A percentile compares a stretch with the other conserved stretches of the same genome.
Evolutionary conservation across 2,329 filamentous ascomycete species (phyloP).

Genomic region (Alternaria sp.): DNA sequence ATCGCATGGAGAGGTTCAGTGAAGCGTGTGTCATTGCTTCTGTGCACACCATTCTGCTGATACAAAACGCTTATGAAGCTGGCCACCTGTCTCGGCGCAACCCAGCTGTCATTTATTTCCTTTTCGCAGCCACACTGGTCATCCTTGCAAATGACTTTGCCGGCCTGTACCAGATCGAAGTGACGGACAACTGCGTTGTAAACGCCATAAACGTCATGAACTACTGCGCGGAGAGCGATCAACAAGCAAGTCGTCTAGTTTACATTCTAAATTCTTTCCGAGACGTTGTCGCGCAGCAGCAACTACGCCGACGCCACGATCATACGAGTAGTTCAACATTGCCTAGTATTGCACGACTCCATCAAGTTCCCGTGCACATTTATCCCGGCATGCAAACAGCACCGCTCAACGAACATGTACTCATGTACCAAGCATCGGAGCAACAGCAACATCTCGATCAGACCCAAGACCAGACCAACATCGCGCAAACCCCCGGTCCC

Average conservation of each 20-base stretch:
- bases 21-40: constrained; percentile 56
- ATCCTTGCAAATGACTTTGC: constrained; percentile 54
- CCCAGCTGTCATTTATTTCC: constrained; percentile 54
- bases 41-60: constrained; percentile 52
- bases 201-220: constrained; percentile 53
- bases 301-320: constrained; percentile 38
- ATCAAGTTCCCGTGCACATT: constrained; percentile 49
- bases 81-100: constrained; percentile 53
- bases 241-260: constrained; percentile 51
- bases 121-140: constrained; percentile 53
- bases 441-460: constrained; percentile 3
- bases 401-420: constrained; percentile 30
- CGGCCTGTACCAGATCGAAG: constrained; percentile 45
- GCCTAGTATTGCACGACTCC: constrained; percentile 46
- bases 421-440: constrained; percentile 16
- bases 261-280: constrained; percentile 52
- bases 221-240: constrained; percentile 53
- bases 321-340: constrained; percentile 36
- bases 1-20: constrained; percentile 60
- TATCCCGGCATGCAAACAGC: constrained; percentile 49
- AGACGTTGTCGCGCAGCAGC: constrained; percentile 49
- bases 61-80: constrained; percentile 54
- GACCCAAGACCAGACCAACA: constrained; percentile 9
- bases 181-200: constrained; percentile 49
- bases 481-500: constrained; percentile 20